A percentile compares a stretch with the other conserved stretches of the same genome.
Evolutionary conservation across 306 rosid species (phyloP).

Genomic region (Carpinus viminea): DNA sequence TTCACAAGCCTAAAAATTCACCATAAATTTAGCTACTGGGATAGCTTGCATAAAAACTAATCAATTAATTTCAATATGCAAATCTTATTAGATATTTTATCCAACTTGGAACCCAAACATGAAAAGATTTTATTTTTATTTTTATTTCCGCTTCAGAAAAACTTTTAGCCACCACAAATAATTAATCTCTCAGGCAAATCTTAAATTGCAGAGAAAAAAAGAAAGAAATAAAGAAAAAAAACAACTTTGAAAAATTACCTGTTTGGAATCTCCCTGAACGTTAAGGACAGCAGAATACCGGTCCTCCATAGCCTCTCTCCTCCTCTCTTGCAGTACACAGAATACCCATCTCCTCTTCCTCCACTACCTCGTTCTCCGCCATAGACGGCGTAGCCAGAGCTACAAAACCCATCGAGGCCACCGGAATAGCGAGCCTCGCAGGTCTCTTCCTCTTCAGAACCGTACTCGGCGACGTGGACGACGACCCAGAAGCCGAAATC

Average conservation of each 20-base stretch:
- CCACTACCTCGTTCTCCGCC: slow-evolving; percentile 55
- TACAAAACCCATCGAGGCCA: slow-evolving; percentile 41
- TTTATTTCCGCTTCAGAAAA: slow-evolving; percentile 14
- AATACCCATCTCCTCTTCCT: slow-evolving; percentile 54
- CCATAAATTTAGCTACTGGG: not conserved
- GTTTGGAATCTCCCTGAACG: slow-evolving; percentile 69
- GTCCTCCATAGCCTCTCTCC: slow-evolving; percentile 91
- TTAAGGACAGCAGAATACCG: slow-evolving; percentile 66
- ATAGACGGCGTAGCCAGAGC: slow-evolving; percentile 49
- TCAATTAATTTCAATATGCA: not conserved
- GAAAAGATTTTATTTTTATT: not conserved
- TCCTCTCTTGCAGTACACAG: slow-evolving; percentile 83
- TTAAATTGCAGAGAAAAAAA: no score
- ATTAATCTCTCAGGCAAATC: not conserved
- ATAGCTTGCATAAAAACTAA: not conserved
- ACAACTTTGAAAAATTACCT: slow-evolving; percentile 45
- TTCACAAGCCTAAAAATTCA: not conserved
- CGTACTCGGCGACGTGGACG: slow-evolving; percentile 43
- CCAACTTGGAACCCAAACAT: not conserved
- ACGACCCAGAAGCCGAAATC: slow-evolving; percentile 6
- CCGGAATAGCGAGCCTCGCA: slow-evolving; percentile 70
- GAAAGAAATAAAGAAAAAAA: not conserved
- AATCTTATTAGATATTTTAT: not conserved
- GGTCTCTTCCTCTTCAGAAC: slow-evolving; percentile 92
- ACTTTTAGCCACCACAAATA: not conserved